These are phyloP conservation scores for Begonia fuchsioides DNA, from an alignment of 306 rosid genomes.

Conservation along the genomic window DNA sequence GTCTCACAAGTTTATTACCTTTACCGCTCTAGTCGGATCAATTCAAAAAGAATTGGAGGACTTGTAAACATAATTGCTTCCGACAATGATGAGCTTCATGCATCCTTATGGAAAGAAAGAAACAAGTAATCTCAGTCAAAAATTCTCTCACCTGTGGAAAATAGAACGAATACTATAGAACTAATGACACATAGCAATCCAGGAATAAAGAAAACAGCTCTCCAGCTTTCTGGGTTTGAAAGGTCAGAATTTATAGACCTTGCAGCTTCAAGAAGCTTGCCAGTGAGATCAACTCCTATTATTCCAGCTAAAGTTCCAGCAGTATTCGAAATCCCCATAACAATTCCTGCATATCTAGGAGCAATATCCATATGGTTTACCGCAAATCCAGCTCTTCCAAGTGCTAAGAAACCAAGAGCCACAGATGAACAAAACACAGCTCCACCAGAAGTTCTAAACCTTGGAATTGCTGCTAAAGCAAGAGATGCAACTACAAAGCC, in stretches of 20 bases:
- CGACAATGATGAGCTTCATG: constrained; percentile 5
- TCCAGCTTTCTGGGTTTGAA: constrained; percentile 85
- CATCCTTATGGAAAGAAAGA: constrained; percentile 9
- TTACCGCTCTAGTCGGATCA: too few species aligned
- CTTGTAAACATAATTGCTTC: background rate
- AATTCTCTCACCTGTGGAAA: constrained; percentile 90
- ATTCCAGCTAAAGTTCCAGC: constrained; percentile 95
- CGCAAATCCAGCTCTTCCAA: constrained; percentile 94
- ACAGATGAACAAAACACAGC: constrained; percentile 90
- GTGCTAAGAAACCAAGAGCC: constrained; percentile 94
- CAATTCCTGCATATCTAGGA: constrained; percentile 89
- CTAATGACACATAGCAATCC: constrained; percentile 78
- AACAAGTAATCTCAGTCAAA: constrained; percentile 50
- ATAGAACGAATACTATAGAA: constrained; percentile 50
- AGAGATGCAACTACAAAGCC: constrained; percentile 81
- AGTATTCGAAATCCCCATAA: constrained; percentile 95
- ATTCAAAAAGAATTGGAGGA: background rate
- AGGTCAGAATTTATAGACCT: constrained; percentile 55
- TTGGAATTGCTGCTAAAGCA: constrained; percentile 59
- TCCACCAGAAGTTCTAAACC: constrained; percentile 74
- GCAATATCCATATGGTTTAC: constrained; percentile 98
- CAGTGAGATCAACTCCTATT: constrained; percentile 78
- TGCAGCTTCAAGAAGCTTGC: constrained; percentile 83
- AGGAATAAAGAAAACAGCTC: constrained; percentile 61
- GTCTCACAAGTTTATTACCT: too few species aligned